Evolutionary conservation across 2,329 filamentous ascomycete species (phyloP).

Genomic region (Neonectria magnoliae): DNA sequence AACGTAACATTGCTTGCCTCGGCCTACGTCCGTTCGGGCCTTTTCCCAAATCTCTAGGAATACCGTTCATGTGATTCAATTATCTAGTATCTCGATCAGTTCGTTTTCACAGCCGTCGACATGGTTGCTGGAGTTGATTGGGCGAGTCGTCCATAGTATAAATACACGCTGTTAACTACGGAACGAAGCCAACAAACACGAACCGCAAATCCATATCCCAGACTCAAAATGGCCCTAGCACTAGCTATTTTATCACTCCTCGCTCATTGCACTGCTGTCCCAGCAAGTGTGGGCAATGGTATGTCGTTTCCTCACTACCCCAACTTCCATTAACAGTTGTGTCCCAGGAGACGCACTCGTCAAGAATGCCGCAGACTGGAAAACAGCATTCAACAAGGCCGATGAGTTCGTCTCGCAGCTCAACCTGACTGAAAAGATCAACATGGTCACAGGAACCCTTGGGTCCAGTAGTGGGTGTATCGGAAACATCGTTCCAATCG

Average conservation of each 20-base stretch:
- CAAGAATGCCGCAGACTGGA: background rate
- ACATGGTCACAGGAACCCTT: constrained; percentile 7
- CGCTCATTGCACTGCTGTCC: background rate
- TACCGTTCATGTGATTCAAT: background rate
- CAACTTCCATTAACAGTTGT: background rate
- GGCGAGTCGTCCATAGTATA: background rate
- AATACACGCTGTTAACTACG: background rate
- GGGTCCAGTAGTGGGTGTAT: background rate
- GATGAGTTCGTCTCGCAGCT: background rate
- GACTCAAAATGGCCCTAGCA: background rate
- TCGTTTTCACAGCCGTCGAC: background rate
- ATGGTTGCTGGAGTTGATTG: background rate
- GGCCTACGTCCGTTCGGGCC: background rate
- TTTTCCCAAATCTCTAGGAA: background rate
- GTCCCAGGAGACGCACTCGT: background rate
- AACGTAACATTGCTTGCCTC: background rate
- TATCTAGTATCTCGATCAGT: background rate
- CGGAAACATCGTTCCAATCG: constrained; percentile 44
- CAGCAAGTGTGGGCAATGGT: background rate
- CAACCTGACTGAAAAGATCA: constrained; percentile 10
- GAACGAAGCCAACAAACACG: background rate
- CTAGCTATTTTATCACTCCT: background rate
- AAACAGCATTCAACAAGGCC: background rate
- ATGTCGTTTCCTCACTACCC: background rate
- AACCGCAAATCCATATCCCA: background rate